These are phyloP conservation scores for Crithidia brevicula DNA, from an alignment of 208 protist species.

Conservation along the genomic window DNA sequence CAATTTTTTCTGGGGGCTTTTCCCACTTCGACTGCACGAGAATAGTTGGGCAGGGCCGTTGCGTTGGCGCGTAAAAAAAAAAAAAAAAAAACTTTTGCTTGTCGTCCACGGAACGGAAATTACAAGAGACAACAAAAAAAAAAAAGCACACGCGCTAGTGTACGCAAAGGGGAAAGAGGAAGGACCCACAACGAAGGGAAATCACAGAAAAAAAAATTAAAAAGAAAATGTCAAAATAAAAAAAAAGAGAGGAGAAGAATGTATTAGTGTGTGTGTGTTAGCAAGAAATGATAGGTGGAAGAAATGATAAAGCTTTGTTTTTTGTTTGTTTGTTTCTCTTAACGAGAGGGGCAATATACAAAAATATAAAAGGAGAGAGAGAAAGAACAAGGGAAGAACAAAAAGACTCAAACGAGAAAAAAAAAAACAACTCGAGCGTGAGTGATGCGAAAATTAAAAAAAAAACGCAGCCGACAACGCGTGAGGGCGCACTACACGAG, in stretches of 20 bases:
- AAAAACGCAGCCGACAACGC: background rate
- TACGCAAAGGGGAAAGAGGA: background rate
- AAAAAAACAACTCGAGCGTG: conserved; percentile 2
- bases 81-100: background rate
- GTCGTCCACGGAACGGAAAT: background rate
- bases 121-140: background rate
- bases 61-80: too few relatives aligned
- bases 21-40: too few relatives aligned
- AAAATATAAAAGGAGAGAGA: background rate
- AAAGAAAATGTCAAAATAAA: background rate
- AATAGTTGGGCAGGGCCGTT: too few relatives aligned
- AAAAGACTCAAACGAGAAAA: conserved; percentile 4
- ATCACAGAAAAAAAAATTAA: background rate
- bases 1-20: too few relatives aligned
- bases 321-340: too few relatives aligned
- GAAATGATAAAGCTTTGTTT: too few relatives aligned
- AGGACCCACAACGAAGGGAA: background rate
- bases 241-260: background rate
- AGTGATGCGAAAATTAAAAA: background rate
- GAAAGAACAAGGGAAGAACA: background rate
- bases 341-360: too few relatives aligned
- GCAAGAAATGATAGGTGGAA: too few relatives aligned
- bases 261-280: too few relatives aligned
- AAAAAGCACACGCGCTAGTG: background rate
- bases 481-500: too few relatives aligned